Conservation (phyloP, 2,329 filamentous ascomycete genomes). For the Fusarium phyllophilum region DNA sequence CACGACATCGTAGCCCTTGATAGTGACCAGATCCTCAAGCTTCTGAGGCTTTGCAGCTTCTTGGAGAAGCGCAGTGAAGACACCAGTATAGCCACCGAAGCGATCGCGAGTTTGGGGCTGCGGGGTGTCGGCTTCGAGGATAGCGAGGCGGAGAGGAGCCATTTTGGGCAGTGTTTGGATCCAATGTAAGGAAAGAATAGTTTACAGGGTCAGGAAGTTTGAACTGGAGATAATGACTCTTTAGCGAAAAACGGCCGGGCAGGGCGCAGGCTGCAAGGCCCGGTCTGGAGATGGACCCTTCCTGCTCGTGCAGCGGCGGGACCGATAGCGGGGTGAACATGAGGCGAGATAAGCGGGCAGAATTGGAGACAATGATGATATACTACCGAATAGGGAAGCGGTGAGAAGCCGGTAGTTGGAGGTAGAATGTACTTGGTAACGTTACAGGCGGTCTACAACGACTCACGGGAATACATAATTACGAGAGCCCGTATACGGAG, state of each 20-base stretch:
- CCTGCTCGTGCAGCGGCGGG: slow-evolving; percentile 24
- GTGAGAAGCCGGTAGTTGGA: slow-evolving; percentile 9
- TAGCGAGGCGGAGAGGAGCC: slow-evolving; percentile 77
- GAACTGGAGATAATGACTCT: slow-evolving; percentile 16
- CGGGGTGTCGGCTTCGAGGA: slow-evolving; percentile 89
- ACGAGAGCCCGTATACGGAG: background rate
- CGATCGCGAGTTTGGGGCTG: slow-evolving; percentile 69
- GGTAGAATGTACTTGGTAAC: background rate
- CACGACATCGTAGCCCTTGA: slow-evolving; percentile 78
- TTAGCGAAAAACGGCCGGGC: slow-evolving; percentile 2
- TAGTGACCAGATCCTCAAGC: slow-evolving; percentile 60
- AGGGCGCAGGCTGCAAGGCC: slow-evolving; percentile 6
- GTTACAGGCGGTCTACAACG: background rate
- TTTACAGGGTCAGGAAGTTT: background rate
- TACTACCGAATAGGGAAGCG: slow-evolving; percentile 4
- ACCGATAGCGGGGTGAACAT: slow-evolving; percentile 33
- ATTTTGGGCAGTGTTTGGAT: slow-evolving; percentile 22
- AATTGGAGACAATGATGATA: slow-evolving; percentile 10
- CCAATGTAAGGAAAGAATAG: background rate
- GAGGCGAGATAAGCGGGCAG: slow-evolving; percentile 33
- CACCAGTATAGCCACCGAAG: slow-evolving; percentile 77
- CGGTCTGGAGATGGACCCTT: slow-evolving; percentile 22
- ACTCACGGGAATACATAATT: background rate
- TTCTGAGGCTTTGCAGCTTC: slow-evolving; percentile 59
- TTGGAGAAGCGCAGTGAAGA: slow-evolving; percentile 71